phyloP scores from a whole-genome alignment of 441 rosid genomes.

The Gossypium armourianum region DNA sequence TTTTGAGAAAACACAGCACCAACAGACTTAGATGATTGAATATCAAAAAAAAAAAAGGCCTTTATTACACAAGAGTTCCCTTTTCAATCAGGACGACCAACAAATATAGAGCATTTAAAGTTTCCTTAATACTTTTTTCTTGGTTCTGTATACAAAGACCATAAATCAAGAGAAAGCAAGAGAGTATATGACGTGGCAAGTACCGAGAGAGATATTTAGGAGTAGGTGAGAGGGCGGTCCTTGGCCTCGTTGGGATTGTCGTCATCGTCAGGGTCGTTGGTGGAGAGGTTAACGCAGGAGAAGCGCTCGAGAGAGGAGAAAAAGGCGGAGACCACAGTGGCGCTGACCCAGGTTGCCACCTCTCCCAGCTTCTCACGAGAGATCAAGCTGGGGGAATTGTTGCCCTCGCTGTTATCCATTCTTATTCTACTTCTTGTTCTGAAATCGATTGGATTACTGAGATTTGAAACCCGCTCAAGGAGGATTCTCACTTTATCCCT shows the following conservation, averaged over 20 bases:
- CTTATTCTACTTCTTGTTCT: background rate
- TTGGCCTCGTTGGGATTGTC: slow-evolving; percentile 33
- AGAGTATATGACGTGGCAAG: background rate
- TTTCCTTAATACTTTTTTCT: background rate
- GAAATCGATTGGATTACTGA: slow-evolving; percentile 24
- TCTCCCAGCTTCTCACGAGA: slow-evolving; percentile 64
- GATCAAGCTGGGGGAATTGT: slow-evolving; percentile 26
- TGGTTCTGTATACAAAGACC: background rate
- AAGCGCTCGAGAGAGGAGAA: slow-evolving; percentile 77
- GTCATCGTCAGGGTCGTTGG: slow-evolving; percentile 55
- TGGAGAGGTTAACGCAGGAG: slow-evolving; percentile 68
- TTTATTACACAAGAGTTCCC: background rate
- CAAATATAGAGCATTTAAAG: background rate
- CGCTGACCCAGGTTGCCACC: slow-evolving; percentile 66
- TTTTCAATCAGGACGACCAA: background rate
- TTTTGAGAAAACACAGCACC: background rate
- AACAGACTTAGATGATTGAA: background rate
- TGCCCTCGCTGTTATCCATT: background rate
- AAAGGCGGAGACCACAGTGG: slow-evolving; percentile 65
- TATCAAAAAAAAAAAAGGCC: background rate
- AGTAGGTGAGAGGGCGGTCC: slow-evolving; percentile 41
- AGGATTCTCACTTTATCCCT: background rate
- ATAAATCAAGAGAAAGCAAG: background rate
- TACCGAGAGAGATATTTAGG: background rate
- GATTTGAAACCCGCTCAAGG: slow-evolving; percentile 6